A percentile compares a stretch with the other conserved stretches of the same genome.
phyloP scores from a whole-genome alignment of 192 early-diverging fungal species.

The Nowakowskiella sp. region DNA sequence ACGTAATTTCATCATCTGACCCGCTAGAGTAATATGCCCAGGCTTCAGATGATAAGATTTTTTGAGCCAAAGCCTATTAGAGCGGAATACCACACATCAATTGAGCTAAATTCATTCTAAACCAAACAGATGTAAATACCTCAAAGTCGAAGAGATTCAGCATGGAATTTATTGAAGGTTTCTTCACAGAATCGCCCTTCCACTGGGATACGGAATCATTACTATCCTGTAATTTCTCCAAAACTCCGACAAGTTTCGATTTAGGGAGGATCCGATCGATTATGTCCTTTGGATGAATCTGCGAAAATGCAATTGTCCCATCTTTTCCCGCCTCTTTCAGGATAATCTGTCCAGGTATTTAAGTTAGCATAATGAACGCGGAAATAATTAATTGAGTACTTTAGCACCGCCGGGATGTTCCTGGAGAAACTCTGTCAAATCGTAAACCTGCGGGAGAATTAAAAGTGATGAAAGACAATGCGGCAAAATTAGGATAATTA shows the following conservation, averaged over 20 bases:
- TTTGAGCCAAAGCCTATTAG: slow-evolving; percentile 43
- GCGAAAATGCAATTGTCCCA: slow-evolving; percentile 56
- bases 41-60: slow-evolving; percentile 51
- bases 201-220: not conserved
- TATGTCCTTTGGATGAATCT: slow-evolving; percentile 61
- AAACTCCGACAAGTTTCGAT: slow-evolving; percentile 42
- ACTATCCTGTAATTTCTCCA: slow-evolving; percentile 49
- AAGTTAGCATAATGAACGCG: slow-evolving; percentile 1
- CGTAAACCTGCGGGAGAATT: slow-evolving; percentile 14
- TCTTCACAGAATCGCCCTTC: slow-evolving; percentile 20
- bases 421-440: slow-evolving; percentile 38
- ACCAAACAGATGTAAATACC: not conserved
- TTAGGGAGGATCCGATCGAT: slow-evolving; percentile 41
- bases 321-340: slow-evolving; percentile 62
- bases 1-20: slow-evolving; percentile 71
- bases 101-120: not conserved
- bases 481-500: slow-evolving; percentile 17
- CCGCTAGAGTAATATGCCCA: slow-evolving; percentile 82
- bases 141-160: slow-evolving; percentile 71
- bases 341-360: slow-evolving; percentile 38
- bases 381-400: not conserved
- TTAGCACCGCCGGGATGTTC: slow-evolving; percentile 43
- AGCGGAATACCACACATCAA: not conserved
- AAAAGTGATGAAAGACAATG: slow-evolving; percentile 14
- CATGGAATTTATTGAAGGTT: slow-evolving; percentile 48